Percentiles rank a stretch among this genome's conserved stretches.
phyloP scores from a whole-genome alignment of 257 asterid genomes.

The Solanum corneliomulleri region DNA sequence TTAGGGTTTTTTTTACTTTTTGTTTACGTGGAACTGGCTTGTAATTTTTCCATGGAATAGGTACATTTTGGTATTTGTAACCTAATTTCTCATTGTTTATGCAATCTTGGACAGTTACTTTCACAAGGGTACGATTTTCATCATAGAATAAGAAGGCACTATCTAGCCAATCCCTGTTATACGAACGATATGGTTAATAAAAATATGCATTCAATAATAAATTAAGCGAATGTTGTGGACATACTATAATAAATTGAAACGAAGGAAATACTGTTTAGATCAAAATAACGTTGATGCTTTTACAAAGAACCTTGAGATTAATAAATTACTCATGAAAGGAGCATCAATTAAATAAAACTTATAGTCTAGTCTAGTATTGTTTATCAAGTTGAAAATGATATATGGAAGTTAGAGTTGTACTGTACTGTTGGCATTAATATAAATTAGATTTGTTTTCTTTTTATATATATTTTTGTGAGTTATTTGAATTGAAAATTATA shows the following conservation, averaged over 20 bases:
- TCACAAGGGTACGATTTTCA: slow-evolving; percentile 32
- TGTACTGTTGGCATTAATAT: background rate
- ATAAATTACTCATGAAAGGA: no score
- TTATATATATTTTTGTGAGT: background rate
- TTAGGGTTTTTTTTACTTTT: background rate
- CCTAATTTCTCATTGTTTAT: slow-evolving; percentile 27
- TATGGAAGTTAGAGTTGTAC: background rate
- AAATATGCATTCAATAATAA: background rate
- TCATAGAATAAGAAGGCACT: slow-evolving; percentile 42
- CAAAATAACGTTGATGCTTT: no score
- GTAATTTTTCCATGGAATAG: slow-evolving; percentile 34
- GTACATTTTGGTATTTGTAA: slow-evolving; percentile 19
- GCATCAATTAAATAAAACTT: no score
- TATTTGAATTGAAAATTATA: no score
- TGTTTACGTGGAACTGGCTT: slow-evolving; percentile 20
- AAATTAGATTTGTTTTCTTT: no score
- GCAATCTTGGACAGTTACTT: slow-evolving; percentile 25
- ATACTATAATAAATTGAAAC: no score
- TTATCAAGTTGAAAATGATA: no score
- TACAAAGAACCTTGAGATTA: no score
- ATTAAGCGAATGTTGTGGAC: background rate
- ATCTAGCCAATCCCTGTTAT: slow-evolving; percentile 35
- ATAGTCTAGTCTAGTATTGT: no score
- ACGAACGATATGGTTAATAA: background rate
- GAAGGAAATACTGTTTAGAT: no score